phyloP scores from a whole-genome alignment of 768 basidiomycete genomes.

The Serpula lacrymans region DNA sequence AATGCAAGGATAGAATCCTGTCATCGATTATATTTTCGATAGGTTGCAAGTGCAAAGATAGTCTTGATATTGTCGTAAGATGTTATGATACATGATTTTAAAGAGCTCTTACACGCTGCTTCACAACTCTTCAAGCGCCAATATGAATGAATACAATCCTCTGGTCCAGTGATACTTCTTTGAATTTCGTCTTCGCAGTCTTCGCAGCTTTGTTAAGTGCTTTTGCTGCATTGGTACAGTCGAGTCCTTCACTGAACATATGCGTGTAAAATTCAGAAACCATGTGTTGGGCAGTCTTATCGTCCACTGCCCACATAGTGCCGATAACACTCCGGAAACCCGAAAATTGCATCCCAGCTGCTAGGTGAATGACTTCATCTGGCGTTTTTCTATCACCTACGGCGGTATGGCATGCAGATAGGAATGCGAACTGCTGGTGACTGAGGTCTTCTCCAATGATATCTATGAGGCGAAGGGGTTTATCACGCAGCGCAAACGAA shows the following conservation, averaged over 20 bases:
- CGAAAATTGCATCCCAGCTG: conserved; percentile 31
- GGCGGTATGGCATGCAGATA: conserved; percentile 33
- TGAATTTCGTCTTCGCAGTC: conserved; percentile 15
- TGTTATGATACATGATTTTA: too few relatives aligned
- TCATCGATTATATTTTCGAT: too few relatives aligned
- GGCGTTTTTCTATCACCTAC: conserved; percentile 17
- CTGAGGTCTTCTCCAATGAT: conserved; percentile 15
- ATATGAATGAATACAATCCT: conserved; percentile 26
- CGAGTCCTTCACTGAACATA: conserved; percentile 9
- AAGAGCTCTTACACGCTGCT: too few relatives aligned
- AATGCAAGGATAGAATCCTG: too few relatives aligned
- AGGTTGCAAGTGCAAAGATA: too few relatives aligned
- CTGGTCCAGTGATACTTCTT: conserved; percentile 19
- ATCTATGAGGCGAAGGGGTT: conserved; percentile 16
- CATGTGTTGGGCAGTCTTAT: conserved; percentile 15
- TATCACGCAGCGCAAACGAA: conserved; percentile 20
- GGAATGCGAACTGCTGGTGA: conserved; percentile 26
- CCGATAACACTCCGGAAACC: conserved; percentile 34
- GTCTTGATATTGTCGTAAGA: too few relatives aligned
- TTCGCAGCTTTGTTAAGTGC: conserved; percentile 19
- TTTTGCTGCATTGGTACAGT: conserved; percentile 15
- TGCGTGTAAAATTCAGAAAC: conserved; percentile 20
- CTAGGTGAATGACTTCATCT: conserved; percentile 33
- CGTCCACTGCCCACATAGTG: conserved; percentile 32
- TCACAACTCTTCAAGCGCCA: too few relatives aligned